Evolutionary conservation across 2,329 filamentous ascomycete genomes (phyloP).

Genomic region (Stemphylium beticola): DNA sequence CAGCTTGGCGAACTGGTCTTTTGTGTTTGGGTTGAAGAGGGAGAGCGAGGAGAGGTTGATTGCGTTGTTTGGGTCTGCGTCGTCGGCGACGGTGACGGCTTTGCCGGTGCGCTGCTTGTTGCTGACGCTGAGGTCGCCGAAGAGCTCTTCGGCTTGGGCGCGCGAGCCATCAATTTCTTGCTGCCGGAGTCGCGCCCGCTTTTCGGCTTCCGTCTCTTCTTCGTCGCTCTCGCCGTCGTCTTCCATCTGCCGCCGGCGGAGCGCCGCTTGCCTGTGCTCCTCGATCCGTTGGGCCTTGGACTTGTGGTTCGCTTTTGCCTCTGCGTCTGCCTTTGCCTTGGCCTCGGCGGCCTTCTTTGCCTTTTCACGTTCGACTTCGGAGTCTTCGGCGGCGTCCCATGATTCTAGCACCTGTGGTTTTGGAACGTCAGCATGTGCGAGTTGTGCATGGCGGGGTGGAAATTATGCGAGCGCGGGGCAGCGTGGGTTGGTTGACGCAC

Average conservation of each 20-base stretch:
- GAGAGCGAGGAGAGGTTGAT: constrained; percentile 81
- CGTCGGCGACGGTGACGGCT: constrained; percentile 71
- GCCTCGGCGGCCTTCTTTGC: constrained; percentile 82
- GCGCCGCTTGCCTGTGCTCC: constrained; percentile 69
- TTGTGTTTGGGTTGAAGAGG: constrained; percentile 88
- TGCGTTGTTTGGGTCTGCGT: constrained; percentile 75
- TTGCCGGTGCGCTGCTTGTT: constrained; percentile 72
- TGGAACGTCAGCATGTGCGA: constrained; percentile 24
- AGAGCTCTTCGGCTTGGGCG: constrained; percentile 87
- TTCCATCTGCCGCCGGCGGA: constrained; percentile 64
- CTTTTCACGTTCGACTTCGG: constrained; percentile 95
- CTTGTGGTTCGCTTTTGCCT: constrained; percentile 90
- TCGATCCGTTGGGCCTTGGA: constrained; percentile 84
- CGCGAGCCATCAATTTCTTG: constrained; percentile 90
- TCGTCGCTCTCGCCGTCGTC: constrained; percentile 66
- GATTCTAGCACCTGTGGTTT: constrained; percentile 80
- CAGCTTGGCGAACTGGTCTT: constrained; percentile 82
- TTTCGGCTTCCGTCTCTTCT: constrained; percentile 75
- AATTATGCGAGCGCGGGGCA: constrained; percentile 22
- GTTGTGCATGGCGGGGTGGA: constrained; percentile 23
- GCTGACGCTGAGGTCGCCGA: constrained; percentile 75
- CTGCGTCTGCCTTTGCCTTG: constrained; percentile 87
- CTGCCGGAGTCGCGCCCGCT: constrained; percentile 74
- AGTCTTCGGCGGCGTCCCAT: constrained; percentile 97
- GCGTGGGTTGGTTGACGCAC: constrained; percentile 58